Evolutionary conservation across 2,329 filamentous ascomycete genomes (phyloP), one percentile per base, ranked within the genome.

Genomic region (Colletotrichum caudatum): DNA sequence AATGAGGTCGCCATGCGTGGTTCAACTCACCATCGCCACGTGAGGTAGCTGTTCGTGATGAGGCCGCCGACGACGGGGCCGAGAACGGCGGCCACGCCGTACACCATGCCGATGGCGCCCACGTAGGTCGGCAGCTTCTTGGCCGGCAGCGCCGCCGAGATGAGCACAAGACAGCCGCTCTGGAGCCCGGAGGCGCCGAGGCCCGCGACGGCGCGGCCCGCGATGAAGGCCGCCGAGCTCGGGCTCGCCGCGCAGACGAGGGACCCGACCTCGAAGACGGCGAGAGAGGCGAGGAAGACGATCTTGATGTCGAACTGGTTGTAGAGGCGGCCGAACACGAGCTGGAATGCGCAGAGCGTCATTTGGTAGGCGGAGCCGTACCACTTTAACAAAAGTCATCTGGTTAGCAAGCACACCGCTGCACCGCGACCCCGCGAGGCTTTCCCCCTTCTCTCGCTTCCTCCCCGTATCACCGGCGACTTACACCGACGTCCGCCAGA

Each of bases 401-500:
- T 26, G n/a, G 23, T 26, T 14, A 26, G n/a, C n/a, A 11, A n/a
- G n/a, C 11, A 4, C 39, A 4, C 14, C 29, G 29, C 29, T 29
- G 29, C 29, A 29, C 5, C 29, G 29, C 5, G 29, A 29, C 3
- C 29, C 29, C 29, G 3, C 29, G 29, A 29, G 29, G 29, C 29
- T 29, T 29, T 29, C 29, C 29, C n/a, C n/a, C n/a, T n/a, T n/a
- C 29, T 29, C 29, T 39, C 11, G 37, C 12, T 39, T 12, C 37
- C 7, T 41, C 14, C 39, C 11, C 37, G 12, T 12, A 3, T 1
- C 5, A 6, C 7, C 16, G 11, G 16, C 4, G 76, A 76, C 79
- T n/a, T 56, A 70, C 67, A 50, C 82, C 82, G 12, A 86, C 80
- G 65, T 86, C 83, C n/a, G 79, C 76, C 0, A 84, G 77, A 39